Evolutionary conservation across 257 asterid species (phyloP).

Genomic region (Solanum chilense): DNA sequence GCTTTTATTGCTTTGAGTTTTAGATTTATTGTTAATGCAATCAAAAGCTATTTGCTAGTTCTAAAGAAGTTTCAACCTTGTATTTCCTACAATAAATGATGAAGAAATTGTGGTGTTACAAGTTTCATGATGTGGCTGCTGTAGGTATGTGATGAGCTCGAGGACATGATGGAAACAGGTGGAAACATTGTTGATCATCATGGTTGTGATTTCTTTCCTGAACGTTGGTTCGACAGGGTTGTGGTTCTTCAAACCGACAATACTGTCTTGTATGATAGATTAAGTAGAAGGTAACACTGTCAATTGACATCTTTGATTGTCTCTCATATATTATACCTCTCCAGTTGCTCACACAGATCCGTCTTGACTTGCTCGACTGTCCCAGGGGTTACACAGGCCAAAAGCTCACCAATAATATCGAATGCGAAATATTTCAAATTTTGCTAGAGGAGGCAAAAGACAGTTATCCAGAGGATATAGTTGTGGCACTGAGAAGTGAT

Average conservation of each 20-base stretch:
- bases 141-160: slow-evolving; percentile 92
- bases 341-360: neutral
- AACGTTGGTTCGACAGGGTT: slow-evolving; percentile 81
- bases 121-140: neutral
- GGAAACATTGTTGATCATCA: slow-evolving; percentile 96
- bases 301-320: neutral
- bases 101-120: neutral
- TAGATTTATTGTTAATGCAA: neutral
- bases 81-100: neutral
- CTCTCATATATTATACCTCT: neutral
- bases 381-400: slow-evolving; percentile 73
- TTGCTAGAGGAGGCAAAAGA: slow-evolving; percentile 83
- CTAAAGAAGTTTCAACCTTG: neutral
- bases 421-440: slow-evolving; percentile 88
- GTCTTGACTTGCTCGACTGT: neutral
- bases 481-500: slow-evolving; percentile 59
- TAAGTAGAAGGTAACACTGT: slow-evolving; percentile 42
- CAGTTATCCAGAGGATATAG: slow-evolving; percentile 66
- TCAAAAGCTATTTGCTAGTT: neutral
- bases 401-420: slow-evolving; percentile 75
- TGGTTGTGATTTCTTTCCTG: slow-evolving; percentile 94
- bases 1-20: neutral
- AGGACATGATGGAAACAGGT: slow-evolving; percentile 85
- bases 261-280: slow-evolving; percentile 62
- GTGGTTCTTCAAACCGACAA: slow-evolving; percentile 84